Conservation (phyloP, 2,329 filamentous ascomycete species). For the Cladobotryum mycophilum region DNA sequence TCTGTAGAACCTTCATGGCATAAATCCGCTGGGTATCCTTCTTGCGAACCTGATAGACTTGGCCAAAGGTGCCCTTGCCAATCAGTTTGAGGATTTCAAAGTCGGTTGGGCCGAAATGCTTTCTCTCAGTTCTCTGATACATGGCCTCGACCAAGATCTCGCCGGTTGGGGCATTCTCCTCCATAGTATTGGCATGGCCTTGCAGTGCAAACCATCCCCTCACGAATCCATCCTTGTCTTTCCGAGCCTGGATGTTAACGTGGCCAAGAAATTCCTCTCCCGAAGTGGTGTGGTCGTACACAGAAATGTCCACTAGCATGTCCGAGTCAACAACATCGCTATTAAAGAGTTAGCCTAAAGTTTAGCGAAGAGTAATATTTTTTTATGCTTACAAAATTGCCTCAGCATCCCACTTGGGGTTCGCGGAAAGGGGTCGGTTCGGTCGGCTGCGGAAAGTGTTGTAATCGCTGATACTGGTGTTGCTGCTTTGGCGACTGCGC, state of each 20-base stretch:
- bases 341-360: background rate
- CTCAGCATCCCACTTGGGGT: constrained; percentile 92
- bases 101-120: constrained; percentile 87
- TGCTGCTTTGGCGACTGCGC: constrained; percentile 93
- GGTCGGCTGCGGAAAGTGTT: constrained; percentile 54
- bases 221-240: constrained; percentile 61
- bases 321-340: constrained; percentile 92
- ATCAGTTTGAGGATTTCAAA: constrained; percentile 96
- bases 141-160: constrained; percentile 83
- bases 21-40: constrained; percentile 95
- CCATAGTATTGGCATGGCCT: constrained; percentile 64
- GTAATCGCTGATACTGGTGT: constrained; percentile 73
- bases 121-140: constrained; percentile 84
- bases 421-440: constrained; percentile 56
- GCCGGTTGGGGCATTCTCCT: constrained; percentile 70
- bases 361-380: background rate
- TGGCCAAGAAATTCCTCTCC: constrained; percentile 91
- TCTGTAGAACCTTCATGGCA: constrained; percentile 98
- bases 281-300: constrained; percentile 76
- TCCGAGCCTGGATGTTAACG: constrained; percentile 68
- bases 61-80: constrained; percentile 95
- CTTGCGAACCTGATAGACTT: constrained; percentile 97
- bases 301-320: constrained; percentile 83
- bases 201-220: constrained; percentile 82
- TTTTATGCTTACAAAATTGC: constrained; percentile 73